phyloP scores from a whole-genome alignment of 441 rosid species.

The Omphalea diandra region DNA sequence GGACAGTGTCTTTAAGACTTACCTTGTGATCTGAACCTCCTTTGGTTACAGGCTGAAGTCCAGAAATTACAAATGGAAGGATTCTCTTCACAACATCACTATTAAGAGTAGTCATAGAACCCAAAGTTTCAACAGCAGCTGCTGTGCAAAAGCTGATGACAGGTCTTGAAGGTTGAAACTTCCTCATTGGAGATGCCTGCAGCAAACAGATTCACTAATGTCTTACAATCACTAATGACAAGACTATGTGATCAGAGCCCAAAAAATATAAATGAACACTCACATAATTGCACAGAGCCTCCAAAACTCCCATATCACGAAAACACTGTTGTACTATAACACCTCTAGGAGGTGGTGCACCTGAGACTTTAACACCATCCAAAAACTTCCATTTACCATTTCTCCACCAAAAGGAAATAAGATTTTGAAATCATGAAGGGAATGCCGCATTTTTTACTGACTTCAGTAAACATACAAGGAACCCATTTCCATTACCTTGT shows the following conservation, averaged over 20 bases:
- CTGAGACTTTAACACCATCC: conserved; percentile 78
- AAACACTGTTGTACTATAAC: conserved; percentile 90
- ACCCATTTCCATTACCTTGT: conserved; percentile 53
- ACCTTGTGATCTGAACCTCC: conserved; percentile 86
- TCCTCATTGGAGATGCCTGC: conserved; percentile 79
- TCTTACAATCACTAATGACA: conserved; percentile 10
- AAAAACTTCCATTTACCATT: conserved; percentile 93
- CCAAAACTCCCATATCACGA: conserved; percentile 82
- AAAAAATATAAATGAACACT: conserved; percentile 31
- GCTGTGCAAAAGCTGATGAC: conserved; percentile 82
- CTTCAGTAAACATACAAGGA: background rate
- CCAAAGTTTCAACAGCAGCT: conserved; percentile 73
- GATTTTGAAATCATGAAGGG: conserved; percentile 8
- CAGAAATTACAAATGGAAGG: conserved; percentile 77
- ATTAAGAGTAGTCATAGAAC: conserved; percentile 56
- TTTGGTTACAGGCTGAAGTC: conserved; percentile 63
- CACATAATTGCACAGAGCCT: conserved; percentile 83
- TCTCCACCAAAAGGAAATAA: conserved; percentile 38
- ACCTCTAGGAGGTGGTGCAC: conserved; percentile 88
- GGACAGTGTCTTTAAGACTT: conserved; percentile 18
- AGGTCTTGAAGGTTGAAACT: conserved; percentile 64
- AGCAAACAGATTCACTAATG: conserved; percentile 21
- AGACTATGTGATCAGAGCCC: conserved; percentile 13
- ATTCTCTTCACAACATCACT: conserved; percentile 75
- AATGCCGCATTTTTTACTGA: background rate